Conservation (phyloP, 805 yeast genomes). For the Kodamaea leandrae region DNA sequence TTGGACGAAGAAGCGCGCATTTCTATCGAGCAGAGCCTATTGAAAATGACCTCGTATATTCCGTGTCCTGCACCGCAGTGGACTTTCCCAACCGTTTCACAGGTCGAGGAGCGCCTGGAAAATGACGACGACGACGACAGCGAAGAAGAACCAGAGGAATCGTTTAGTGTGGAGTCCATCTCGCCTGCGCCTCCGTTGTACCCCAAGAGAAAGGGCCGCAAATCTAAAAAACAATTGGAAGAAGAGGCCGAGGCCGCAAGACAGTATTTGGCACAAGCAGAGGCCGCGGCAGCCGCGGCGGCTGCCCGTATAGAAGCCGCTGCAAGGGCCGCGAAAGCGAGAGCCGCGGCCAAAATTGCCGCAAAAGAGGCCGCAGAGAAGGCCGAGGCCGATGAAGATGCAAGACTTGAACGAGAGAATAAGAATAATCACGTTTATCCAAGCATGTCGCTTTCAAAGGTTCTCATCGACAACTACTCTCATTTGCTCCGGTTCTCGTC, state of each 20-base stretch:
- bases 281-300: constrained; percentile 14
- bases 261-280: constrained; percentile 13
- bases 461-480: constrained; percentile 39
- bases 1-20: constrained; percentile 30
- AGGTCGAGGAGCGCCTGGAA: constrained; percentile 1
- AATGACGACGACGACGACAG: constrained; percentile 3
- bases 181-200: constrained; percentile 9
- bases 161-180: neutral
- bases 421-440: constrained; percentile 26
- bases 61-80: constrained; percentile 20
- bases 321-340: constrained; percentile 1
- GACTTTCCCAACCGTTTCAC: constrained; percentile 9
- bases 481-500: constrained; percentile 28
- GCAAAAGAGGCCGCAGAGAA: constrained; percentile 1
- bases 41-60: constrained; percentile 24
- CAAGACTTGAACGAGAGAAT: constrained; percentile 2
- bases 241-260: constrained; percentile 9
- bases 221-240: constrained; percentile 8
- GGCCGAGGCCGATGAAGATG: constrained; percentile 7
- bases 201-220: constrained; percentile 8
- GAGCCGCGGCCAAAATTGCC: constrained; percentile 9
- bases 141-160: constrained; percentile 4
- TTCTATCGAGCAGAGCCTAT: constrained; percentile 26
- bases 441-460: constrained; percentile 32
- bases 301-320: constrained; percentile 15